These are phyloP conservation scores for Pyracantha coccinea DNA, from an alignment of 331 rosid species.

Conservation along the genomic window DNA sequence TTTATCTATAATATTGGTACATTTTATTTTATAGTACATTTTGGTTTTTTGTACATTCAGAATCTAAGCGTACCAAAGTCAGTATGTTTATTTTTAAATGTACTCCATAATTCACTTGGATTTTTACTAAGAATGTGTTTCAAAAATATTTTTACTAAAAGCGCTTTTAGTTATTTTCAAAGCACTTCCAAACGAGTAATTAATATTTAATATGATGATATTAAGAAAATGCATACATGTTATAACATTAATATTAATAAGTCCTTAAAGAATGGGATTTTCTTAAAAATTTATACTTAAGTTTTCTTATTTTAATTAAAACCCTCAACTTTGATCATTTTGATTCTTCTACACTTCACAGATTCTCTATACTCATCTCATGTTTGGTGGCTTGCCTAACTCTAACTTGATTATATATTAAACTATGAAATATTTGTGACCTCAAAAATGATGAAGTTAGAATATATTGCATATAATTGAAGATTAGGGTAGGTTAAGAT, in stretches of 20 bases:
- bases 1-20: too few species aligned
- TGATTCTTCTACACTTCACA: neutral
- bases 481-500: neutral
- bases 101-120: too few species aligned
- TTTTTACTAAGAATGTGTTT: too few species aligned
- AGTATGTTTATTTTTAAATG: too few species aligned
- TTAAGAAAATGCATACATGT: too few species aligned
- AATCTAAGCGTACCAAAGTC: too few species aligned
- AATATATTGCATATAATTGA: neutral
- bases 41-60: too few species aligned
- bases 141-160: too few species aligned
- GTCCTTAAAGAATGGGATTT: neutral
- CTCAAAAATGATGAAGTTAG: neutral
- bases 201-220: too few species aligned
- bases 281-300: neutral
- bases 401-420: neutral
- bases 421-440: neutral
- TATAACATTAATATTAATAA: neutral
- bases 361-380: neutral
- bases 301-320: neutral
- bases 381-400: slow-evolving; percentile 1
- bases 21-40: too few species aligned
- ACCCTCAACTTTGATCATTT: neutral
- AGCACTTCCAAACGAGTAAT: too few species aligned
- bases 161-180: too few species aligned